These are phyloP conservation scores for Eleusine coracana DNA, from an alignment of 176 grass and related monocot genomes.

Conservation along the genomic window DNA sequence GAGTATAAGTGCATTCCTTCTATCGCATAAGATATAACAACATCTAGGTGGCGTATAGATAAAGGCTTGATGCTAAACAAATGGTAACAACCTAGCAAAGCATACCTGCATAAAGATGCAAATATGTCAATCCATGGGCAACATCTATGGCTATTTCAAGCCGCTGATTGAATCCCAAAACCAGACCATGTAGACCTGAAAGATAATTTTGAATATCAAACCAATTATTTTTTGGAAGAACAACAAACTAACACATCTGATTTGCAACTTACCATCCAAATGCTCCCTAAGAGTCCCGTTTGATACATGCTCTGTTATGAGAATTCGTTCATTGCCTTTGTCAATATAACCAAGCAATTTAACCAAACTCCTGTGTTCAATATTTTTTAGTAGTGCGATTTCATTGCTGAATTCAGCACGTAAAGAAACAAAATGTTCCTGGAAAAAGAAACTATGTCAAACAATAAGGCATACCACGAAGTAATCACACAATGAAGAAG, in stretches of 20 bases:
- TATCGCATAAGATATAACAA: constrained; percentile 1
- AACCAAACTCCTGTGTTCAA: constrained; percentile 92
- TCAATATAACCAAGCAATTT: constrained; percentile 87
- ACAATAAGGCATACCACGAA: constrained; percentile 20
- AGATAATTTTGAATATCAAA: constrained; percentile 45
- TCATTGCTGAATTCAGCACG: constrained; percentile 85
- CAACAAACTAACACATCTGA: constrained; percentile 36
- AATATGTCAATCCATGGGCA: constrained; percentile 95
- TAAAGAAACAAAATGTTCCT: constrained; percentile 81
- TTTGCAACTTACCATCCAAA: constrained; percentile 88
- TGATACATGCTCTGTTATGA: constrained; percentile 84
- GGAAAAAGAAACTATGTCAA: constrained; percentile 47
- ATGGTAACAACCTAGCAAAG: constrained; percentile 37
- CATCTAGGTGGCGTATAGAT: background rate
- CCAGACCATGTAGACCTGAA: constrained; percentile 65
- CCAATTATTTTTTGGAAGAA: background rate
- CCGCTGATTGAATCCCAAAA: constrained; percentile 82
- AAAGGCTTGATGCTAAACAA: constrained; percentile 10
- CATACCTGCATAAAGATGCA: constrained; percentile 93
- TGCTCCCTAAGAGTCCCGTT: constrained; percentile 96
- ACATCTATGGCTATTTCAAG: constrained; percentile 94
- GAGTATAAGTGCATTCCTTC: constrained; percentile 4
- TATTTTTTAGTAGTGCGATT: constrained; percentile 83
- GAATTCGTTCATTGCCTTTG: constrained; percentile 67
- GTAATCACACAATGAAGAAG: constrained; percentile 6